Evolutionary conservation across 2,329 filamentous ascomycete species (phyloP).

Genomic region (Albifimbria verrucaria): DNA sequence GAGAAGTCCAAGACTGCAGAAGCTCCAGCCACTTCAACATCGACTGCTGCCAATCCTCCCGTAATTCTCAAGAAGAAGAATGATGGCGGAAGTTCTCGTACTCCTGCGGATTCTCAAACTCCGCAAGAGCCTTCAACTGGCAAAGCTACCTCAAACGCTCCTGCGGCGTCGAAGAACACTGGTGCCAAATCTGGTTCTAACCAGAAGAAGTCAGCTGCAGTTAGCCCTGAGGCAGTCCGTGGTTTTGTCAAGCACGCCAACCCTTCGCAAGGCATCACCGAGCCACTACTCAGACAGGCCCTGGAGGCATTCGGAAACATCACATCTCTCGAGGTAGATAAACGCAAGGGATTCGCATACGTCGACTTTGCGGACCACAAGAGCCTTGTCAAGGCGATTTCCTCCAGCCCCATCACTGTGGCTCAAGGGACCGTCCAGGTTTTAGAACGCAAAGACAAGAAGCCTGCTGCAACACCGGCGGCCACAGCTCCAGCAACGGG

Average conservation of each 20-base stretch:
- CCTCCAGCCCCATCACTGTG: conserved; percentile 76
- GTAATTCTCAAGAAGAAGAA: conserved; percentile 41
- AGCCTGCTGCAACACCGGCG: conserved; percentile 21
- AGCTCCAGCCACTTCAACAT: conserved; percentile 21
- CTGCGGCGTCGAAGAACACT: conserved; percentile 14
- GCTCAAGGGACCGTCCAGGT: conserved; percentile 86
- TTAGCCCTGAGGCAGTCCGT: conserved; percentile 50
- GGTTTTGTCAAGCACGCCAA: conserved; percentile 82
- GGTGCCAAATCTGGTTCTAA: conserved; percentile 19
- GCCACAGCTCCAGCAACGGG: conserved; percentile 1
- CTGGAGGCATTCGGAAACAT: conserved; percentile 73
- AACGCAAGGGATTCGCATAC: conserved; percentile 91
- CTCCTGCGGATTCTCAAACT: conserved; percentile 21
- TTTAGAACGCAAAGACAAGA: conserved; percentile 71
- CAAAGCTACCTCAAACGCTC: conserved; percentile 15
- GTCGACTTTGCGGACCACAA: conserved; percentile 79
- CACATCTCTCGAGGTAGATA: conserved; percentile 84
- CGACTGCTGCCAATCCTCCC: conserved; percentile 26
- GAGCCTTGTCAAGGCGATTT: conserved; percentile 72
- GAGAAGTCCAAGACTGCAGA: conserved; percentile 37
- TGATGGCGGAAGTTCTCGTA: conserved; percentile 20
- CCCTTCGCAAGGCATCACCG: conserved; percentile 87
- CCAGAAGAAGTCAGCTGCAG: conserved; percentile 29
- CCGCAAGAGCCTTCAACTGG: conserved; percentile 24
- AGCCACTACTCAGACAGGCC: conserved; percentile 70